Conservation (phyloP, 352 stramenopile genomes). For the Peronospora destructor region DNA sequence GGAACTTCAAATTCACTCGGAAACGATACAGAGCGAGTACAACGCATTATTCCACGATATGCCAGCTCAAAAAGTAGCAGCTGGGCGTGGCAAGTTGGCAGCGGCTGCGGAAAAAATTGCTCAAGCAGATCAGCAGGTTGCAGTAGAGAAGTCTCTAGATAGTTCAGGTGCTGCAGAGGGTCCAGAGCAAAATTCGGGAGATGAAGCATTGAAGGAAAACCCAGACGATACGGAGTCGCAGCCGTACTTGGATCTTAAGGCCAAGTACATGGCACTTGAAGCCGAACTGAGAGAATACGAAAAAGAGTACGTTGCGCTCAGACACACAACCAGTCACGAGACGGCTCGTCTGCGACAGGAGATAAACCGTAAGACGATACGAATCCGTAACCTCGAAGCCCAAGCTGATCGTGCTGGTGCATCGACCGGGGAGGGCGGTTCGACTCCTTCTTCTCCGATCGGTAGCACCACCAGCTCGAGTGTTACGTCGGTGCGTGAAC, state of each 20-base stretch:
- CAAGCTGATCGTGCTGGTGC: slow-evolving; percentile 38
- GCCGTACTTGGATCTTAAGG: slow-evolving; percentile 35
- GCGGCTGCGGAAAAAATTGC: slow-evolving; percentile 31
- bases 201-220: slow-evolving; percentile 13
- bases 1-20: slow-evolving; percentile 69
- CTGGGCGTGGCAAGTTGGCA: slow-evolving; percentile 37
- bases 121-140: slow-evolving; percentile 21
- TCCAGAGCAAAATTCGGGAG: slow-evolving; percentile 17
- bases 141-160: slow-evolving; percentile 15
- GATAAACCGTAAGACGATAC: slow-evolving; percentile 50
- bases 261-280: slow-evolving; percentile 48
- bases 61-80: slow-evolving; percentile 24
- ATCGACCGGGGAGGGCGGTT: slow-evolving; percentile 23
- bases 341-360: slow-evolving; percentile 60
- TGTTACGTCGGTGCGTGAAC: slow-evolving; percentile 71
- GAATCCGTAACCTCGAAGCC: slow-evolving; percentile 59
- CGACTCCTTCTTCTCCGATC: slow-evolving; percentile 28
- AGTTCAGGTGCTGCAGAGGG: slow-evolving; percentile 11
- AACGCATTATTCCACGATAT: slow-evolving; percentile 53
- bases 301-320: slow-evolving; percentile 56
- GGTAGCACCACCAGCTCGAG: slow-evolving; percentile 22
- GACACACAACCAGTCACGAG: slow-evolving; percentile 47
- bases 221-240: slow-evolving; percentile 26
- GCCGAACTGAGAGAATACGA: slow-evolving; percentile 63
- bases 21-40: slow-evolving; percentile 73